Evolutionary conservation across 768 basidiomycete genomes (phyloP).

Genomic region (Trametes cinnabarina): DNA sequence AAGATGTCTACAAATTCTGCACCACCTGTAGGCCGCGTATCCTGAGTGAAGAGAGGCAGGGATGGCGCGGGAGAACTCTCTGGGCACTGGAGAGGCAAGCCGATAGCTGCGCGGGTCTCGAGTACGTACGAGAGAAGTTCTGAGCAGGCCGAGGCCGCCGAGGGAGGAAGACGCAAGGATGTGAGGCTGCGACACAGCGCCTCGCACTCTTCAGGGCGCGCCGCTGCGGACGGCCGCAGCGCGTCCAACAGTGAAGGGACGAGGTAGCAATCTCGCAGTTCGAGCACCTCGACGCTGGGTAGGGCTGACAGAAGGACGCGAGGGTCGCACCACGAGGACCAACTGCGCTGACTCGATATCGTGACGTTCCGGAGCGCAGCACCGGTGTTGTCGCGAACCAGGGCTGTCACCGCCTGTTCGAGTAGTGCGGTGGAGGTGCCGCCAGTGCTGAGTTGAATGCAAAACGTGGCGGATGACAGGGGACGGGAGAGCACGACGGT

Average conservation of each 20-base stretch:
- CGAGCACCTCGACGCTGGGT: neutral
- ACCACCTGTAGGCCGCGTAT: too few relatives aligned
- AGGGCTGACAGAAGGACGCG: neutral
- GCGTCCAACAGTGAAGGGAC: neutral
- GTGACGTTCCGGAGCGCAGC: neutral
- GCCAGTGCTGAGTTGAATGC: slow-evolving; percentile 7
- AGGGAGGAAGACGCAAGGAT: neutral
- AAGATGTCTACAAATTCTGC: too few relatives aligned
- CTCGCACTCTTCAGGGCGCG: neutral
- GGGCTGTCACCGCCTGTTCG: neutral
- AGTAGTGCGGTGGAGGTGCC: slow-evolving; percentile 1
- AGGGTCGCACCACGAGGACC: slow-evolving; percentile 15
- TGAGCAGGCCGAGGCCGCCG: neutral
- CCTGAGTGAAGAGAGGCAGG: too few relatives aligned
- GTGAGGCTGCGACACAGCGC: neutral
- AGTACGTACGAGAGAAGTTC: too few relatives aligned
- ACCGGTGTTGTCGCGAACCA: neutral
- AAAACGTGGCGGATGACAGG: neutral
- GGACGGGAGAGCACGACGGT: neutral
- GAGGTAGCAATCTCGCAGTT: neutral
- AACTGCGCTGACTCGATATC: slow-evolving; percentile 4
- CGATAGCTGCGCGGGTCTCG: too few relatives aligned
- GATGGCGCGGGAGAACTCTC: too few relatives aligned
- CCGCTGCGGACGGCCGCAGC: neutral
- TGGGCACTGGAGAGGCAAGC: too few relatives aligned